Evolutionary conservation across 108 stramenopile species (phyloP), one percentile per base, ranked within the genome.

Genomic region (Skeletonema potamos): DNA sequence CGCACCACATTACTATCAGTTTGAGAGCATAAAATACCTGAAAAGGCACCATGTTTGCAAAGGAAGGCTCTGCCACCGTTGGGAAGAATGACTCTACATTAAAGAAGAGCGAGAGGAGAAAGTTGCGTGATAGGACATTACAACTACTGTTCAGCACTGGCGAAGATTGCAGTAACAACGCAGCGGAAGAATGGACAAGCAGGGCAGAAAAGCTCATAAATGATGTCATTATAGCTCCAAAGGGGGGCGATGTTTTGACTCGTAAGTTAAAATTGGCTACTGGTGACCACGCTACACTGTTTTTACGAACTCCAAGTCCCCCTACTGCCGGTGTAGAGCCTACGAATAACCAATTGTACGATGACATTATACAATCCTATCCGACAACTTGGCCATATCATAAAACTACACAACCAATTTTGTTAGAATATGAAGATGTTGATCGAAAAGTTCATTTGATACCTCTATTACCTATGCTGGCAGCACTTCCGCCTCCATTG

Each of bases 81-180:
- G 71, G 79, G 27, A 85, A 79, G 51, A 84, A 81, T 60, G 92
- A 93, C 69, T 80, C 74, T 2, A 86, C 92, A 10, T 69, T 93
- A 30, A 82, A 85, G 70, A 93, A 93, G 72, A 89, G 88, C 24
- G 89, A 90, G 58, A 82, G 87, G 20, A 73, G 85, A 41, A 64
- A 79, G 13, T 68, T 93, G 2, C 84, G 86, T 15, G 70, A 84
- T 63, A 62, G 80, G 6, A 77, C 74, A 28, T 15, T 64, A 6
- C 63, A 77, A 1, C 33, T 58, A 8, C 39, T 69, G 4, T 88
- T 87, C 66, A 76, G 84, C 28, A 60, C 37, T 18, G 27, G 2
- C 48, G 43, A 4, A 8, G 5, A 3, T 3, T 8, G 4, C 48
- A 51, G 9, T 51, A 7, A 22, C 8, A 64, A 34, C 13, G 13